Evolutionary conservation across 805 yeast species (phyloP).

Genomic region (Candida pini): DNA sequence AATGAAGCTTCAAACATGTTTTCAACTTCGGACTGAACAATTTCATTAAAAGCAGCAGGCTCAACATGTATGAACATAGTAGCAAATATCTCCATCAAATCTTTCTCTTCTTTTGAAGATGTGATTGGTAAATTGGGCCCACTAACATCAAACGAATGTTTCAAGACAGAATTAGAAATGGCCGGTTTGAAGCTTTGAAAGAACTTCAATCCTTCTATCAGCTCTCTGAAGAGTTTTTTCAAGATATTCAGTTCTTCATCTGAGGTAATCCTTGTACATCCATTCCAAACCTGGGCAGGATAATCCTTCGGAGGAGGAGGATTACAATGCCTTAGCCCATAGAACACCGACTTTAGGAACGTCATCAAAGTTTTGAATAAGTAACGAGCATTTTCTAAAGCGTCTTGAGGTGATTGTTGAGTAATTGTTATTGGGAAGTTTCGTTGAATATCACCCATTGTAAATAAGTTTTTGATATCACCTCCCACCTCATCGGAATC

Average conservation of each 20-base stretch:
- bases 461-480: conserved; percentile 22
- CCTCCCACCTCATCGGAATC: conserved; percentile 7
- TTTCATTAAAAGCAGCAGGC: conserved; percentile 92
- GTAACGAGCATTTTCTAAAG: conserved; percentile 82
- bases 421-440: conserved; percentile 56
- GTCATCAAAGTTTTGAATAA: conserved; percentile 84
- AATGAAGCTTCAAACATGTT: conserved; percentile 74
- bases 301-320: conserved; percentile 65
- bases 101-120: conserved; percentile 89
- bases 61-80: conserved; percentile 91
- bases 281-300: conserved; percentile 66
- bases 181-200: conserved; percentile 57
- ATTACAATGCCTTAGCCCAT: conserved; percentile 83
- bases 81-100: conserved; percentile 91
- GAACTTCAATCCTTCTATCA: conserved; percentile 72
- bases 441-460: conserved; percentile 41
- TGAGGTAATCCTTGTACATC: conserved; percentile 75
- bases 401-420: conserved; percentile 50
- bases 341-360: conserved; percentile 82
- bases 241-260: conserved; percentile 79
- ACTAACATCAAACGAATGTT: conserved; percentile 51
- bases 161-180: conserved; percentile 27
- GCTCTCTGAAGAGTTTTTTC: conserved; percentile 74
- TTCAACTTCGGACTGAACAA: conserved; percentile 74
- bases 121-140: conserved; percentile 83